A percentile compares a stretch with the other conserved stretches of the same genome.
Conservation (phyloP, 495 filamentous ascomycete species). For the Penicillium longicatenatum region DNA sequence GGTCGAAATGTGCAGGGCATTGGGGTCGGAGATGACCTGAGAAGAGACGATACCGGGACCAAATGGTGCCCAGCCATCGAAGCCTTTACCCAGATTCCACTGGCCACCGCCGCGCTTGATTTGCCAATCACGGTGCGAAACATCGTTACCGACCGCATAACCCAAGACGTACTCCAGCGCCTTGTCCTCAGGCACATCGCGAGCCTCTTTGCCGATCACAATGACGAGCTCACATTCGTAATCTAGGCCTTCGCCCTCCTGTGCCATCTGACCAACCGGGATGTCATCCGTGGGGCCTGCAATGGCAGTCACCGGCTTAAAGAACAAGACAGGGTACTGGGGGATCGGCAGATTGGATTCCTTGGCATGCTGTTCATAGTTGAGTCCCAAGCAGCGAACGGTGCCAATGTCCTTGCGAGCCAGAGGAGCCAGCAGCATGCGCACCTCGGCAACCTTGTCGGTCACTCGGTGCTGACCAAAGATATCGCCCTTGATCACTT, state of each 20-base stretch:
- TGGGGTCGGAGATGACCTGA: slow-evolving; percentile 68
- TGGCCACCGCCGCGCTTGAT: slow-evolving; percentile 76
- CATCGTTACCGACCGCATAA: slow-evolving; percentile 80
- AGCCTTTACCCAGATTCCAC: slow-evolving; percentile 82
- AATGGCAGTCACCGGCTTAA: slow-evolving; percentile 77
- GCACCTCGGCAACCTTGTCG: slow-evolving; percentile 66
- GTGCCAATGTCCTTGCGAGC: slow-evolving; percentile 68
- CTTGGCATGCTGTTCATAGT: slow-evolving; percentile 79
- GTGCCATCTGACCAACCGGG: slow-evolving; percentile 61
- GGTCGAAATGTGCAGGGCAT: slow-evolving; percentile 64
- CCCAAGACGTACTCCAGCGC: slow-evolving; percentile 78
- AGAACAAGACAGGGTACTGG: slow-evolving; percentile 77
- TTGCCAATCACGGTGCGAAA: slow-evolving; percentile 86
- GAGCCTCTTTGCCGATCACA: slow-evolving; percentile 72
- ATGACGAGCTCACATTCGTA: slow-evolving; percentile 85
- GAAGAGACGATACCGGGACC: slow-evolving; percentile 77
- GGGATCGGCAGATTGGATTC: slow-evolving; percentile 77
- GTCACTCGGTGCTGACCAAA: slow-evolving; percentile 73
- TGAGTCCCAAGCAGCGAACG: slow-evolving; percentile 78
- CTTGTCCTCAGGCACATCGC: slow-evolving; percentile 63
- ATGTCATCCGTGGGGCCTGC: slow-evolving; percentile 70
- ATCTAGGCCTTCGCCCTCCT: slow-evolving; percentile 65
- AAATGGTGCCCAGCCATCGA: slow-evolving; percentile 87
- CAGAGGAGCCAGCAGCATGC: slow-evolving; percentile 67
- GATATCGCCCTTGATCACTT: slow-evolving; percentile 70